Evolutionary conservation across 208 protist species (phyloP).

Genomic region (Trypanosoma conorhini): DNA sequence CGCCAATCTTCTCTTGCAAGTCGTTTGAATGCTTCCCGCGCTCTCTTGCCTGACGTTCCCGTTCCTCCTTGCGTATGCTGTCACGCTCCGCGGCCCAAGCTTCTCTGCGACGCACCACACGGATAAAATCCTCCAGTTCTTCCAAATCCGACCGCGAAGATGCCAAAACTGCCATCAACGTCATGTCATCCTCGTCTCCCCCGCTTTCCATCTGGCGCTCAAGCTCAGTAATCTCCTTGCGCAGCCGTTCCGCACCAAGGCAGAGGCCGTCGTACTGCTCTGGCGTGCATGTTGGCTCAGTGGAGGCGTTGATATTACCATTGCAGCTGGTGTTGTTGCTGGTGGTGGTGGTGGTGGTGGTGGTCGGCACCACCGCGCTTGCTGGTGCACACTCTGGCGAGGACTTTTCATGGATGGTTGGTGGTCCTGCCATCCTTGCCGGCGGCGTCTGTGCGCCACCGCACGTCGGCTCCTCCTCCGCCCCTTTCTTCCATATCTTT

Average conservation of each 20-base stretch:
- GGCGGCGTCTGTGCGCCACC: background rate
- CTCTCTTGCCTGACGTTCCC: conserved; percentile 31
- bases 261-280: conserved; percentile 92
- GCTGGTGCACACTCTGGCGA: background rate
- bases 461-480: background rate
- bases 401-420: background rate
- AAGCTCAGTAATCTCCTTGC: conserved; percentile 74
- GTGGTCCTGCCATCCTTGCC: background rate
- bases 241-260: conserved; percentile 76
- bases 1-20: conserved; percentile 68
- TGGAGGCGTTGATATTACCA: background rate
- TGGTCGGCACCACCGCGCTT: background rate
- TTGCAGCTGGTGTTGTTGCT: no score
- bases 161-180: conserved; percentile 93
- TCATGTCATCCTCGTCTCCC: conserved; percentile 89
- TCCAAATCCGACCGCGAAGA: conserved; percentile 83
- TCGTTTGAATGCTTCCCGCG: conserved; percentile 34
- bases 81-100: conserved; percentile 72
- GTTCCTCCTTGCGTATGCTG: conserved; percentile 46
- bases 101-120: conserved; percentile 64
- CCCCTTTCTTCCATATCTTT: conserved; percentile 26
- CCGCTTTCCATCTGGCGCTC: conserved; percentile 87
- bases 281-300: conserved; percentile 55
- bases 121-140: conserved; percentile 88
- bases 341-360: background rate